These are phyloP conservation scores for Claviceps sp. DNA, from an alignment of 2,329 filamentous ascomycete species.

Conservation along the genomic window DNA sequence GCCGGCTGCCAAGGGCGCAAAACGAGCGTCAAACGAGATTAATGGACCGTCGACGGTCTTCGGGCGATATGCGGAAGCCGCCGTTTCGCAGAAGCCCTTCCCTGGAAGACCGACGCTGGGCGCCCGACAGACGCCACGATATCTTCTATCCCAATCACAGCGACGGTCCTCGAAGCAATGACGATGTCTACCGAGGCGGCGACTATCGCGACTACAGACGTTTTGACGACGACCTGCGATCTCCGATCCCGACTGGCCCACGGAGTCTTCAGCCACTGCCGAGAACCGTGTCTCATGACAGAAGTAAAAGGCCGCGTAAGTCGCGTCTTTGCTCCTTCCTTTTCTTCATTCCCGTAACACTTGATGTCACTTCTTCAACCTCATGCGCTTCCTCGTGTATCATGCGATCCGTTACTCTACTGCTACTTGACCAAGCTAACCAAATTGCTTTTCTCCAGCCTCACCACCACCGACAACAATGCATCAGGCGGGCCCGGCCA, in stretches of 20 bases:
- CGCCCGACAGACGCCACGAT: too few relatives aligned
- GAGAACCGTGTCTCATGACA: neutral
- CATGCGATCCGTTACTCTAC: too few relatives aligned
- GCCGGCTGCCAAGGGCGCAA: too few relatives aligned
- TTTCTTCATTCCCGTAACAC: neutral
- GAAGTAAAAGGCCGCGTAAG: neutral
- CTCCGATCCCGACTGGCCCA: neutral
- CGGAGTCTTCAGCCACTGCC: neutral
- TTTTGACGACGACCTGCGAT: neutral
- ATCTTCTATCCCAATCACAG: too few relatives aligned
- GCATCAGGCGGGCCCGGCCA: slow-evolving; percentile 1
- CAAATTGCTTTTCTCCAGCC: neutral
- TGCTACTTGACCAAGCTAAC: neutral
- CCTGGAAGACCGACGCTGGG: too few relatives aligned
- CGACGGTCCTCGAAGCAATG: too few relatives aligned
- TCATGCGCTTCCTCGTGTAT: too few relatives aligned
- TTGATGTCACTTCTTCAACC: too few relatives aligned
- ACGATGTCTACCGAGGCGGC: neutral
- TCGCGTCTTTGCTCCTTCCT: neutral
- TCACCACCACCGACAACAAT: slow-evolving; percentile 1
- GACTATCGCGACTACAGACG: neutral
- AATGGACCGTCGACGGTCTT: too few relatives aligned
- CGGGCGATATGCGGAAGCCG: too few relatives aligned
- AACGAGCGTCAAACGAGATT: too few relatives aligned
- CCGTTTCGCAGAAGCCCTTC: too few relatives aligned